A percentile compares a stretch with the other conserved stretches of the same genome.
Conservation (phyloP, 805 yeast species). For the Brettanomyces sp. region DNA sequence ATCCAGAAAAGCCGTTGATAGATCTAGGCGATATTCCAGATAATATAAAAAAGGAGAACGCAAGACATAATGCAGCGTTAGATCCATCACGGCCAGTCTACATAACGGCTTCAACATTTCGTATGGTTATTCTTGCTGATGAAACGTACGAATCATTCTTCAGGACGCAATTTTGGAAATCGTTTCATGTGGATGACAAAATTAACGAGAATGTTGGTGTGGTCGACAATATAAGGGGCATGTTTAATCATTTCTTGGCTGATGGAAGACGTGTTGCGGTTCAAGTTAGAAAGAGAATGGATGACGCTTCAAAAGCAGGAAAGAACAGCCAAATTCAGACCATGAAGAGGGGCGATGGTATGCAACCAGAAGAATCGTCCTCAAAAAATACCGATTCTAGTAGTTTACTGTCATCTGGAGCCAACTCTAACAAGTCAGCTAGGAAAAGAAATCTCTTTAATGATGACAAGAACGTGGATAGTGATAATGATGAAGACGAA, state of each 20-base stretch:
- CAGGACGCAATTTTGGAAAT: constrained; percentile 52
- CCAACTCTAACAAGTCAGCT: constrained; percentile 9
- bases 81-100: constrained; percentile 72
- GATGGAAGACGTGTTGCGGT: constrained; percentile 90
- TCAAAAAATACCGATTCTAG: not conserved
- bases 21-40: constrained; percentile 33
- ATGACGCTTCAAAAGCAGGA: constrained; percentile 40
- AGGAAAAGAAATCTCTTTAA: constrained; percentile 2
- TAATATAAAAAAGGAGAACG: constrained; percentile 4
- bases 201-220: constrained; percentile 27
- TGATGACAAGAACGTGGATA: not conserved
- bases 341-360: not conserved
- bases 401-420: not conserved
- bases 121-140: constrained; percentile 92
- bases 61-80: constrained; percentile 62
- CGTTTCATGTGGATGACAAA: constrained; percentile 57
- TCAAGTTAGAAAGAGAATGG: constrained; percentile 83
- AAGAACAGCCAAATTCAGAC: not conserved
- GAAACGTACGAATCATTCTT: constrained; percentile 87
- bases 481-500: constrained; percentile 3
- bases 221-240: constrained; percentile 62
- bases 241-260: constrained; percentile 84
- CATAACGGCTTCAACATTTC: constrained; percentile 75
- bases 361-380: constrained; percentile 5
- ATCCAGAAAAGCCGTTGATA: constrained; percentile 30